phyloP scores from a whole-genome alignment of 805 yeast genomes.

The Zygotorulaspora sp. region DNA sequence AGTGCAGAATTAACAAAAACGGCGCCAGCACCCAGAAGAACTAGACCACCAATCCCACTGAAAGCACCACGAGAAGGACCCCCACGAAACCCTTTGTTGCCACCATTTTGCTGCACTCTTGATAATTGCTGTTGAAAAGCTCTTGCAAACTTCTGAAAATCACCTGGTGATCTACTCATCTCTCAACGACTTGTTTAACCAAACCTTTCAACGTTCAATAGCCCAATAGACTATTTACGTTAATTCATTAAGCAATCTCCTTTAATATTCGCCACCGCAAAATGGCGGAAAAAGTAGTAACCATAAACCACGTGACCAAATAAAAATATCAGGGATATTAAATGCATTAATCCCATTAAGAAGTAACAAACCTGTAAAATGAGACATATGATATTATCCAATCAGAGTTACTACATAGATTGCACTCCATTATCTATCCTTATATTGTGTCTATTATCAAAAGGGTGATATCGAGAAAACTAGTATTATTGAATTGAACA shows the following conservation, averaged over 20 bases:
- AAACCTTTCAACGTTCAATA: no score
- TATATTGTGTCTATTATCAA: no score
- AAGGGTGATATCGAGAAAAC: no score
- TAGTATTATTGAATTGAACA: no score
- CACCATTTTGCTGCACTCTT: slow-evolving; percentile 39
- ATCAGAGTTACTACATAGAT: no score
- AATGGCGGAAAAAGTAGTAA: background rate
- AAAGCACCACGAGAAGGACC: slow-evolving; percentile 48
- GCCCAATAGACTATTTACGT: no score
- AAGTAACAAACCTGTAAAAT: no score
- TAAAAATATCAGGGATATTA: no score
- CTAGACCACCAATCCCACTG: slow-evolving; percentile 59
- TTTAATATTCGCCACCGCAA: slow-evolving; percentile 3
- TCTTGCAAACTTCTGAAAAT: slow-evolving; percentile 50
- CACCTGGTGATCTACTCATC: slow-evolving; percentile 35
- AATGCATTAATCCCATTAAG: no score
- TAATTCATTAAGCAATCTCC: no score
- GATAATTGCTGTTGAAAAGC: slow-evolving; percentile 47
- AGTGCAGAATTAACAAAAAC: slow-evolving; percentile 51
- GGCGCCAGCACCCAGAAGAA: slow-evolving; percentile 56
- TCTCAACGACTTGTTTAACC: background rate
- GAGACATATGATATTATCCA: no score
- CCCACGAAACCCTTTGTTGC: slow-evolving; percentile 26
- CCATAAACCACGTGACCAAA: slow-evolving; percentile 1
- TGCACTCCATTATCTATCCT: no score